These are phyloP conservation scores for Solanum chiquidenum DNA, from an alignment of 257 asterid genomes.

Conservation along the genomic window DNA sequence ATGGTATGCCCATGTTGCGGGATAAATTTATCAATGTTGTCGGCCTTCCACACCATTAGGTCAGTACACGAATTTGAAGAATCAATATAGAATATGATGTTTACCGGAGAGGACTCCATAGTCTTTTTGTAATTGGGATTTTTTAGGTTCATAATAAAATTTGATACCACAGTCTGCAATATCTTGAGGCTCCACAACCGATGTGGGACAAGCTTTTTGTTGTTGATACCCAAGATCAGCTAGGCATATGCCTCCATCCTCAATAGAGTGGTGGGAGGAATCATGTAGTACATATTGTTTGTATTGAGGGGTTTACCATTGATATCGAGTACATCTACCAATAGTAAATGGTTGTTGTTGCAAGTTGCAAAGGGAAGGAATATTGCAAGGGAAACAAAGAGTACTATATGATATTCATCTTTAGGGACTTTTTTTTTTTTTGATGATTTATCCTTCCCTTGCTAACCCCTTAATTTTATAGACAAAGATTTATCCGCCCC, in stretches of 20 bases:
- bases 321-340: background rate
- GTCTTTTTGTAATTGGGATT: background rate
- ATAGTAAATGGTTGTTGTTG: background rate
- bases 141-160: background rate
- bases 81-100: background rate
- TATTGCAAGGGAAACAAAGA: too few relatives aligned
- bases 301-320: background rate
- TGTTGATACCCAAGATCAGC: background rate
- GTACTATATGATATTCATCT: too few relatives aligned
- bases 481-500: too few relatives aligned
- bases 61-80: background rate
- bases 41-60: background rate
- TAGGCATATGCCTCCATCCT: background rate
- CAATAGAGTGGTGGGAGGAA: background rate
- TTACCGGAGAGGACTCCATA: background rate
- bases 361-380: background rate
- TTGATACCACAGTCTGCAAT: background rate
- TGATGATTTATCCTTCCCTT: too few relatives aligned
- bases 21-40: background rate
- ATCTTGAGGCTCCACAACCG: background rate
- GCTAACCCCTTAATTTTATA: too few relatives aligned
- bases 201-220: background rate
- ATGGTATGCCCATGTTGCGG: too few relatives aligned
- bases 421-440: too few relatives aligned
- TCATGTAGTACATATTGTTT: background rate